A percentile compares a stretch with the other conserved stretches of the same genome.
Conservation (phyloP, 202 grass and related monocot species). For the Schoenoplectus tabernaemontani region DNA sequence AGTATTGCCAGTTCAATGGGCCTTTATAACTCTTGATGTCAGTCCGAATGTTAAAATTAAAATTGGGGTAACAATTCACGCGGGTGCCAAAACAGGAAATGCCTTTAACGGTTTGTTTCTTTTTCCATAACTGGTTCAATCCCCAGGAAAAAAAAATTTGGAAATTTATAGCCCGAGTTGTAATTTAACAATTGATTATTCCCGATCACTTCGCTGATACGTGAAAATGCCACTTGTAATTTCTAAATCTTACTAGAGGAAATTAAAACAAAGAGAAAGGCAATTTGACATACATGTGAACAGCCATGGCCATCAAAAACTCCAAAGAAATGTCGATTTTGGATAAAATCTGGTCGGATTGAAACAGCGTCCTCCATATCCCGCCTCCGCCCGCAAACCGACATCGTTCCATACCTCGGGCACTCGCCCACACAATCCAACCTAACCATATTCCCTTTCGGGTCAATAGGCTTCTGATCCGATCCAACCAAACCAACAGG, state of each 20-base stretch:
- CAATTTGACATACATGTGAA: slow-evolving; percentile 48
- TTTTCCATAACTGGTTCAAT: slow-evolving; percentile 1
- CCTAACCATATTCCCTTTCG: not conserved
- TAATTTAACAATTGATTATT: not conserved
- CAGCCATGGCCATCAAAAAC: slow-evolving; percentile 96
- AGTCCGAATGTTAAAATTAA: not conserved
- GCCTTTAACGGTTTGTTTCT: not conserved
- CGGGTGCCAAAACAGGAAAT: not conserved
- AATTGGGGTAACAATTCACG: not conserved
- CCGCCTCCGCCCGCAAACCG: slow-evolving; percentile 68
- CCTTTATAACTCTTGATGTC: not conserved
- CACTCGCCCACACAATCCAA: not conserved
- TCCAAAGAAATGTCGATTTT: slow-evolving; percentile 61
- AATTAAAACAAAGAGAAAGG: not conserved
- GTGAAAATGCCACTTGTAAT: not conserved
- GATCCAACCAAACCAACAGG: not conserved
- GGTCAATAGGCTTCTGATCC: not conserved
- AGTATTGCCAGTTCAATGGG: not conserved
- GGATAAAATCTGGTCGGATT: slow-evolving; percentile 47
- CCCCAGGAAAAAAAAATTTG: not conserved
- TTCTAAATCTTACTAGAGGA: not conserved
- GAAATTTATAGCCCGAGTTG: not conserved
- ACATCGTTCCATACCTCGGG: slow-evolving; percentile 43
- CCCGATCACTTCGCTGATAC: not conserved
- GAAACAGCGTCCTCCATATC: slow-evolving; percentile 95